Evolutionary conservation across 2,329 filamentous ascomycete genomes (phyloP).

Genomic region (Claviceps humidiphila): DNA sequence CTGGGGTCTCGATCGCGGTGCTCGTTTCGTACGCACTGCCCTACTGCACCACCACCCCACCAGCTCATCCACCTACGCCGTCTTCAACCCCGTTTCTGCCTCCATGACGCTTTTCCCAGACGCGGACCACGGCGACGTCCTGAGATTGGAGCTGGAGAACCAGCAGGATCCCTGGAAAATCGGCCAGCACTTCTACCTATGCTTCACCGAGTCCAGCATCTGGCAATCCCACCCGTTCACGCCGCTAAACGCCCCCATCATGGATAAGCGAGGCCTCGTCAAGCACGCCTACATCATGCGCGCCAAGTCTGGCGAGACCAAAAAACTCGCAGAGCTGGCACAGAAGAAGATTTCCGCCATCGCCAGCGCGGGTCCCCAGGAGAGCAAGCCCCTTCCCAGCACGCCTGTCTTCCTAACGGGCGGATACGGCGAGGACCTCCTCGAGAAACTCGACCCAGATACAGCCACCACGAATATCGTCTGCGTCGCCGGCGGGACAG

Average conservation of each 20-base stretch:
- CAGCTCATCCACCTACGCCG: constrained; percentile 21
- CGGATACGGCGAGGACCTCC: constrained; percentile 44
- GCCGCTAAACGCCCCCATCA: constrained; percentile 39
- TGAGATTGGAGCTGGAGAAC: constrained; percentile 54
- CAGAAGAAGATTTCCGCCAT: constrained; percentile 18
- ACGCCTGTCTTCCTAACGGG: constrained; percentile 49
- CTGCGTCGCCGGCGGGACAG: constrained; percentile 27
- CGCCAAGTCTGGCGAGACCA: constrained; percentile 46
- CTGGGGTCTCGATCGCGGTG: constrained; percentile 50
- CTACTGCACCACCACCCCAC: constrained; percentile 46
- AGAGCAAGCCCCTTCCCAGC: constrained; percentile 13
- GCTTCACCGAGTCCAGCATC: constrained; percentile 50
- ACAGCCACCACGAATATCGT: constrained; percentile 20
- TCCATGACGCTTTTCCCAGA: constrained; percentile 35
- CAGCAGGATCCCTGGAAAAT: constrained; percentile 47
- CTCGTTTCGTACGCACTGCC: constrained; percentile 43
- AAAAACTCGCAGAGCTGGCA: constrained; percentile 34
- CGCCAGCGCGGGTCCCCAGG: constrained; percentile 9
- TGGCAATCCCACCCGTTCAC: constrained; percentile 67
- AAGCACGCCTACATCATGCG: constrained; percentile 44
- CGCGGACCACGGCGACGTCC: constrained; percentile 42
- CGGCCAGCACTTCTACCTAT: constrained; percentile 61
- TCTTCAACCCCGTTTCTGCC: constrained; percentile 42
- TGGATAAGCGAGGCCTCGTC: constrained; percentile 23
- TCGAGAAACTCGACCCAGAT: constrained; percentile 25